Base-by-base conservation (phyloP, 148 eudicot genomes). In the Polygonum aviculare region DNA sequence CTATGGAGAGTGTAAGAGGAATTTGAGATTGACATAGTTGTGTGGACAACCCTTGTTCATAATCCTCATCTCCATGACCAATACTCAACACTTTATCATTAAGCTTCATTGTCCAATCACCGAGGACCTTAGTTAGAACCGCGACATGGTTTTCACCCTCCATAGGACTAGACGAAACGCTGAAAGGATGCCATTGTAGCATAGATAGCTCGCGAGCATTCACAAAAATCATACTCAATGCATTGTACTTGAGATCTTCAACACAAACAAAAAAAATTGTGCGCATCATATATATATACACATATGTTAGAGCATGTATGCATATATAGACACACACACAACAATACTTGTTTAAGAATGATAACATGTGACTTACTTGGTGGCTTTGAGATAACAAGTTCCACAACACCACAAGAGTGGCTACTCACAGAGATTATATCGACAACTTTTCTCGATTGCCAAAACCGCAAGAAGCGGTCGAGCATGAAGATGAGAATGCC, bases 401-500 rank as follows among this genome's bases (percentile, higher is more conserved):
- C 94, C 49, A 93, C 74, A 7, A 89, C 87, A 78, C 96, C 96
- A 77, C 88, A 89, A 5, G 98, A 90, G 80, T 84, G 89, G 75
- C 87, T 82, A 67, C 77, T 91, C 31, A 96, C 94, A 4, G 96
- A 93, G 60, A 93, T 82, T 63, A 91, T 73, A 35, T 88, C 83
- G 72, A 93, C 96, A 39, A 86, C 85, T 79, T 79, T 88, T 55
- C 90, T 81, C 39, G 96, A 91, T 78, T 93, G 98, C 73, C 83
- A 88, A 73, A 91, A 91, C 54, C 98, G 84, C 71, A 93, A 80
- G 77, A 93, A 91, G 2, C 98, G 94, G 77, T 93, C 98, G 35
- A 93, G 92, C 85, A 93, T 88, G 83, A 89, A 91, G 70, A 93
- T 86, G 74, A 93, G 91, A 65, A 93, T 85, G 54, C 92, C 94